Conservation (phyloP, 768 basidiomycete genomes). For the Kwoniella sp. region DNA sequence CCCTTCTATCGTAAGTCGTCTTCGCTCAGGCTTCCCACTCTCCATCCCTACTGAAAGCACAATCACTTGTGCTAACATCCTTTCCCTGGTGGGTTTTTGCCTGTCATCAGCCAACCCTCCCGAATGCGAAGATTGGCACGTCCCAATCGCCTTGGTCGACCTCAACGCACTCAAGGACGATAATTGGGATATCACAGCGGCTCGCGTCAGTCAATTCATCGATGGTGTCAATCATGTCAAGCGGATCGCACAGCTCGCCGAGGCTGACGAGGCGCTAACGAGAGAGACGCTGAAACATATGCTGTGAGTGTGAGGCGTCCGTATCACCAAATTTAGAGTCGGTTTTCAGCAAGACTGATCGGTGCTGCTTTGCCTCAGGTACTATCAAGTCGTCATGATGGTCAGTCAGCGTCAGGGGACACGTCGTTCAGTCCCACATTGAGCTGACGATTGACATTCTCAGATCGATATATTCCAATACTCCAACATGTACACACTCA, state of each 20-base stretch:
- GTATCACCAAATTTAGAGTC: no score
- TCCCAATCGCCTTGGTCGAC: constrained; percentile 85
- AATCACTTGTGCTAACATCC: no score
- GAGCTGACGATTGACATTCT: constrained; percentile 9
- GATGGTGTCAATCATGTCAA: constrained; percentile 90
- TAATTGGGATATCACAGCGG: constrained; percentile 96
- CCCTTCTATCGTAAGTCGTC: constrained; percentile 75
- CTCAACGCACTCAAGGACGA: constrained; percentile 76
- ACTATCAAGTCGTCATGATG: constrained; percentile 94
- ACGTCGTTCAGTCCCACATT: neutral
- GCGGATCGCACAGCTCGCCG: constrained; percentile 85
- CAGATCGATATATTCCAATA: constrained; percentile 92
- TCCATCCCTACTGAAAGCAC: neutral
- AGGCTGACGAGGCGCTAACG: constrained; percentile 79
- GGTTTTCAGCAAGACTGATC: neutral
- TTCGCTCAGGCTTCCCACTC: neutral
- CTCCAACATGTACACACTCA: constrained; percentile 93
- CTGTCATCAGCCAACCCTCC: constrained; percentile 78
- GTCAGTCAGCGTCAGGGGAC: constrained; percentile 19
- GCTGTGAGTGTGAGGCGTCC: no score
- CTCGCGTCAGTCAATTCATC: constrained; percentile 75
- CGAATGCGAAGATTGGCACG: constrained; percentile 88
- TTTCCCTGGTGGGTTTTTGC: no score
- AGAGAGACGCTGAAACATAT: constrained; percentile 88
- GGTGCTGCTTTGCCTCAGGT: constrained; percentile 49